A percentile compares a stretch with the other conserved stretches of the same genome.
phyloP scores from a whole-genome alignment of 192 early-diverging fungal species.

The Coemansia sp. region DNA sequence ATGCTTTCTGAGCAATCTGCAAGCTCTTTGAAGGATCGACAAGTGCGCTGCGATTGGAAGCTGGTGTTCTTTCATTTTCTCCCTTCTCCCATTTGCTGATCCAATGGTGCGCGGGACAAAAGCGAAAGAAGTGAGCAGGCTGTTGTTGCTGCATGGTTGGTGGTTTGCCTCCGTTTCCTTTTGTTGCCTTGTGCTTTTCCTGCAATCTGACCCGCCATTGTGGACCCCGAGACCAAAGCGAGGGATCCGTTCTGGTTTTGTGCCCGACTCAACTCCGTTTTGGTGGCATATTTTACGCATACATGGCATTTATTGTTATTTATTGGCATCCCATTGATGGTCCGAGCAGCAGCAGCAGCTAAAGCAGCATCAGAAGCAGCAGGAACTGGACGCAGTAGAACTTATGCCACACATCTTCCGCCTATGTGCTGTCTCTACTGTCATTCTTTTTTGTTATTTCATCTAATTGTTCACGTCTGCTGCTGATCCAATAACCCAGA shows the following conservation, averaged over 20 bases:
- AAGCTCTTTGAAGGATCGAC: constrained; percentile 6
- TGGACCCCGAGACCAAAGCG: too few relatives aligned
- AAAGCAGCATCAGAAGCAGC: not conserved
- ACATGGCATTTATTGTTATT: too few relatives aligned
- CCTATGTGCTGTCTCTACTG: not conserved
- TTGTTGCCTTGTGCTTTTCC: too few relatives aligned
- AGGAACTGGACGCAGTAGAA: not conserved
- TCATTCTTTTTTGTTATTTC: constrained; percentile 1
- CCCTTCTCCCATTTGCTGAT: not conserved
- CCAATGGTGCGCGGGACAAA: too few relatives aligned
- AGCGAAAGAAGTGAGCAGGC: too few relatives aligned
- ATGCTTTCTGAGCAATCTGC: constrained; percentile 4
- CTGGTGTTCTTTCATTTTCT: not conserved
- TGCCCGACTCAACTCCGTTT: too few relatives aligned
- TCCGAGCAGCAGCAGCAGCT: not conserved
- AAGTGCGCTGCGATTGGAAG: constrained; percentile 7
- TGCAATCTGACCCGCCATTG: too few relatives aligned
- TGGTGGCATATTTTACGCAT: too few relatives aligned
- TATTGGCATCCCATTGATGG: not conserved
- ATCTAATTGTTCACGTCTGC: not conserved
- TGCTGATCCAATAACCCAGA: constrained; percentile 2
- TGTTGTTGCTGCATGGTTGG: too few relatives aligned
- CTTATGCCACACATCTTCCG: not conserved
- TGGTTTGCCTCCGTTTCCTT: too few relatives aligned
- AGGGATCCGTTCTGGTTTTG: too few relatives aligned